Evolutionary conservation across 345 rosid species (phyloP).

Genomic region (Streptanthus diversifolius): DNA sequence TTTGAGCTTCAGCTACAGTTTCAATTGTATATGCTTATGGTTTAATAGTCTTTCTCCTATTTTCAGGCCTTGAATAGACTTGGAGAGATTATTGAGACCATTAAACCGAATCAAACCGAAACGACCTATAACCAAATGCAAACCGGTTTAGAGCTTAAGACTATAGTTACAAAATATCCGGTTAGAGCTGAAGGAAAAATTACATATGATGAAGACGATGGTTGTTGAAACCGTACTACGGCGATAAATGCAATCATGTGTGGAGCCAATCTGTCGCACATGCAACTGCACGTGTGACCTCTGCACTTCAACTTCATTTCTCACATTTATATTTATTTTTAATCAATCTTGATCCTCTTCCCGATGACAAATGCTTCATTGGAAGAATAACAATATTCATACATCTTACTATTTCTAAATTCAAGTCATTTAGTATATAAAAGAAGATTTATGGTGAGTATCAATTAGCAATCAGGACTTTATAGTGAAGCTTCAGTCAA

Average conservation of each 20-base stretch:
- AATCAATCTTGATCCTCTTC: constrained; percentile 24
- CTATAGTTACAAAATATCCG: not conserved
- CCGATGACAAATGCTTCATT: constrained; percentile 22
- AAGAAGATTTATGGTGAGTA: not conserved
- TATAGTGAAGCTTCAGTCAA: no score
- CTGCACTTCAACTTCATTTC: constrained; percentile 14
- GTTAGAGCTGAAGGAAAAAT: not conserved
- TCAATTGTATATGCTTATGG: not conserved
- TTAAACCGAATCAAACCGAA: constrained; percentile 21
- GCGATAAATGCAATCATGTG: constrained; percentile 37
- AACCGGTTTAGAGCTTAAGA: constrained; percentile 13
- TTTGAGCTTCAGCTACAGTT: not conserved
- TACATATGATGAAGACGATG: constrained; percentile 2
- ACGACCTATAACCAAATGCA: not conserved
- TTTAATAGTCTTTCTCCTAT: not conserved
- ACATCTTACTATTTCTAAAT: not conserved
- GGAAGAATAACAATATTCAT: constrained; percentile 12
- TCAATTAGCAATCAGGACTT: not conserved
- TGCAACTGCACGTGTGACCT: constrained; percentile 35
- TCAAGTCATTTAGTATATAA: not conserved
- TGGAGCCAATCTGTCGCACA: constrained; percentile 37
- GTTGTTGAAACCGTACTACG: constrained; percentile 21
- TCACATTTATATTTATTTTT: not conserved
- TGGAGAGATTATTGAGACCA: constrained; percentile 5
- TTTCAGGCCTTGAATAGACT: constrained; percentile 14